Percentiles rank a stretch among this genome's conserved stretches.
phyloP scores from a whole-genome alignment of 2,329 filamentous ascomycete genomes.

The Monosporascus sp. region DNA sequence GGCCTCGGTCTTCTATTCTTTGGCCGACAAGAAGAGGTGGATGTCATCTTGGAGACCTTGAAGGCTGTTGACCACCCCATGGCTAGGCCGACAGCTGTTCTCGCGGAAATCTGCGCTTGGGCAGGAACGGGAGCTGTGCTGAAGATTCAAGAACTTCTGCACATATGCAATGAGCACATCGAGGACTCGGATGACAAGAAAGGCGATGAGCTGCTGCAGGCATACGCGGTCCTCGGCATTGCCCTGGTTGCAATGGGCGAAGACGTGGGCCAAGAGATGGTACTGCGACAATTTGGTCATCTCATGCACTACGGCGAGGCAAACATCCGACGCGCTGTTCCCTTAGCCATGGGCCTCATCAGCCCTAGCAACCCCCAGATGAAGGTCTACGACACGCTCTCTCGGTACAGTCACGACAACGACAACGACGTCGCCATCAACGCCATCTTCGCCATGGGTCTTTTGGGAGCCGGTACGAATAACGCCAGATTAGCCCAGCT shows the following conservation, averaged over 20 bases:
- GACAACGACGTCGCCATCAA: slow-evolving; percentile 98
- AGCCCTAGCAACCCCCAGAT: slow-evolving; percentile 98
- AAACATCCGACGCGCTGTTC: slow-evolving; percentile 94
- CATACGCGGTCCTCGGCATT: slow-evolving; percentile 91
- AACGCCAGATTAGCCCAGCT: slow-evolving; percentile 94
- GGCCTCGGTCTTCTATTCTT: slow-evolving; percentile 93
- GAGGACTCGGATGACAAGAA: slow-evolving; percentile 94
- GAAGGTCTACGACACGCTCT: slow-evolving; percentile 99
- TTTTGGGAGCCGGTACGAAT: slow-evolving; percentile 94
- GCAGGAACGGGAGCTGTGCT: slow-evolving; percentile 94
- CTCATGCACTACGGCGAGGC: slow-evolving; percentile 98
- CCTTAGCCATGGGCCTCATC: slow-evolving; percentile 91
- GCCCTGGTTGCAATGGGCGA: slow-evolving; percentile 97
- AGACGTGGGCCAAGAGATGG: slow-evolving; percentile 98
- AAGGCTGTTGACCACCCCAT: slow-evolving; percentile 97
- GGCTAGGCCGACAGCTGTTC: slow-evolving; percentile 88
- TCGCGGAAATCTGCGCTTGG: slow-evolving; percentile 97
- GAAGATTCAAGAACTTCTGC: slow-evolving; percentile 93
- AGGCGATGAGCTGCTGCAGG: slow-evolving; percentile 89
- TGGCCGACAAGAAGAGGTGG: slow-evolving; percentile 95
- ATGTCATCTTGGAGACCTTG: slow-evolving; percentile 91
- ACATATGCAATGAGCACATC: slow-evolving; percentile 96
- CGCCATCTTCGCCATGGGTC: slow-evolving; percentile 98
- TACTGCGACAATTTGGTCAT: slow-evolving; percentile 92
- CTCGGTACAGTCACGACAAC: slow-evolving; percentile 96